Percentiles rank a stretch among this genome's conserved stretches.
phyloP scores from a whole-genome alignment of 2,329 filamentous ascomycete genomes.

The Aspergillus fumigatus region DNA sequence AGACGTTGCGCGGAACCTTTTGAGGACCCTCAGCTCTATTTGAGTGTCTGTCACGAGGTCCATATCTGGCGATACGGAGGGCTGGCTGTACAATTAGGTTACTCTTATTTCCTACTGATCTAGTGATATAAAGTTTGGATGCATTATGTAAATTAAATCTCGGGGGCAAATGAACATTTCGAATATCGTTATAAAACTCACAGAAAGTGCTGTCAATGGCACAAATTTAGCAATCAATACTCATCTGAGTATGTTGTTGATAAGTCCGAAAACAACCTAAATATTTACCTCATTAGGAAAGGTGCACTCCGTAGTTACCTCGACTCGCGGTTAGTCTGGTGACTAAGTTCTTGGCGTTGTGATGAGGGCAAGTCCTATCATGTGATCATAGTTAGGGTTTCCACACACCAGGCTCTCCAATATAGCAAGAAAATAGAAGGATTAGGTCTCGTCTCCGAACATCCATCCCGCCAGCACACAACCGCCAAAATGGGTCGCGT shows the following conservation, averaged over 20 bases:
- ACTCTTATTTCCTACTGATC: constrained; percentile 12
- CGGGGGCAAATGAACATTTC: background rate
- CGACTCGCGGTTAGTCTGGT: too few relatives aligned
- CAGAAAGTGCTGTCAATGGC: too few relatives aligned
- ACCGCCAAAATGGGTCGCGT: constrained; percentile 48
- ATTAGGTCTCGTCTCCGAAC: constrained; percentile 17
- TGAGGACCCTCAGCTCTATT: constrained; percentile 25
- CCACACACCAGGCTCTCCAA: constrained; percentile 1
- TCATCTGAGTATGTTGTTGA: background rate
- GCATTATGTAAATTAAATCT: constrained; percentile 4
- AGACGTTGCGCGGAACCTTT: constrained; percentile 28
- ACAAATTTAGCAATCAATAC: background rate
- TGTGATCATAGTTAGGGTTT: constrained; percentile 9
- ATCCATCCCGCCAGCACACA: constrained; percentile 28
- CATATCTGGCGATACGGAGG: constrained; percentile 7
- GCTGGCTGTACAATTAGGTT: constrained; percentile 32
- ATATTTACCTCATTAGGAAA: background rate
- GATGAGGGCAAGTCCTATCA: constrained; percentile 7
- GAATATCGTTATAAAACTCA: background rate
- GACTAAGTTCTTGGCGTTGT: constrained; percentile 5
- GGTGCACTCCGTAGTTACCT: background rate
- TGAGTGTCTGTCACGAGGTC: constrained; percentile 4
- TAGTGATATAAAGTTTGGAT: constrained; percentile 25
- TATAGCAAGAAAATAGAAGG: constrained; percentile 14
- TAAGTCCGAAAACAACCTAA: background rate